A percentile compares a stretch with the other conserved stretches of the same genome.
These are phyloP conservation scores for Lactarius tabidus DNA, from an alignment of 768 basidiomycete genomes.

Conservation along the genomic window DNA sequence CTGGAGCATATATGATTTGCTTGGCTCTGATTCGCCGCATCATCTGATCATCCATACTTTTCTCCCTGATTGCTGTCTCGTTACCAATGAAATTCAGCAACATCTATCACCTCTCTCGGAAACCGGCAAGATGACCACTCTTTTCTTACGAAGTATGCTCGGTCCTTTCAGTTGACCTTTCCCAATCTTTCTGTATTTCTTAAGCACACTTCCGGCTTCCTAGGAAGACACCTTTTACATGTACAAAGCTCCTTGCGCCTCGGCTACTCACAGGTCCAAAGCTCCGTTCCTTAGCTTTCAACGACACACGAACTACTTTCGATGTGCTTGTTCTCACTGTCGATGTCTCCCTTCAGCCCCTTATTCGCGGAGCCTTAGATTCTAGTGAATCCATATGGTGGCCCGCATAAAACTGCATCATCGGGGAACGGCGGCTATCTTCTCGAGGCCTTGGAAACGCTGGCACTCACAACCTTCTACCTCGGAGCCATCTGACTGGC, in stretches of 20 bases:
- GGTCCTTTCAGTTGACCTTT: not conserved
- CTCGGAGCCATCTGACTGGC: not conserved
- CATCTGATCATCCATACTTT: not conserved
- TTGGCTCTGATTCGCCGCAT: not conserved
- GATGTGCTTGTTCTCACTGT: too few species aligned
- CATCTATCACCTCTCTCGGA: not conserved
- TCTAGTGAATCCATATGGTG: too few species aligned
- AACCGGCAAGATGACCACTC: too few species aligned
- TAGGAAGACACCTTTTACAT: too few species aligned
- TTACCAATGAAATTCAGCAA: not conserved
- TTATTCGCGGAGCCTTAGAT: not conserved
- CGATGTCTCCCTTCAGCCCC: not conserved
- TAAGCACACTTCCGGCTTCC: not conserved
- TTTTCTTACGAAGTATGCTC: not conserved
- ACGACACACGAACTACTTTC: too few species aligned
- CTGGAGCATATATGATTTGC: not conserved
- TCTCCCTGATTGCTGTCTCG: not conserved
- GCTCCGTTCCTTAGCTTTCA: too few species aligned
- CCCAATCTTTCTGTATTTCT: not conserved
- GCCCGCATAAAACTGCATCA: not conserved
- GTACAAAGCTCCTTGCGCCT: too few species aligned
- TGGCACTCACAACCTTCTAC: not conserved
- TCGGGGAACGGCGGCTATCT: not conserved
- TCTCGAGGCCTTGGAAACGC: not conserved
- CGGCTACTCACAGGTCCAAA: too few species aligned